Base-by-base conservation (phyloP, 169 alveolate species). In the Babesia gibsoni region DNA sequence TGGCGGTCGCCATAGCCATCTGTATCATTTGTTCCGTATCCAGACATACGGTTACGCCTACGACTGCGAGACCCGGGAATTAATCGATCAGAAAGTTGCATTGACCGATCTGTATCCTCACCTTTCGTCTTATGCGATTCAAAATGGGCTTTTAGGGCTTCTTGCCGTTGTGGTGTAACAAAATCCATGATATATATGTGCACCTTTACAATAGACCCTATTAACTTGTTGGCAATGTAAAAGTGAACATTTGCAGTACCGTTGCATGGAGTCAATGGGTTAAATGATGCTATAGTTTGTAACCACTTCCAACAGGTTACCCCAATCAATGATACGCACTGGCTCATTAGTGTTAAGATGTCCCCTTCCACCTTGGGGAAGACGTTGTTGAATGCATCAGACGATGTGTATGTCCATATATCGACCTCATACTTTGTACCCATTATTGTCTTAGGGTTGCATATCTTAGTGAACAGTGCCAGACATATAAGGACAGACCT, bases 291-390 rank as follows among this genome's bases (percentile, higher is more conserved):
- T 18, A 77, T 41, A 16, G 56, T 8, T 35, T 58, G 68, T 45
- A 77, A 53, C 86, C 86, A 77, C 9, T 53, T 50, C 86, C 86
- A 77, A 33, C 86, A 77, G n/a, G 66, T 22, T 23, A 49, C 35
- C 30, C 59, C 59, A 3, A 57, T 20, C 23, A n/a, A 43, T 2
- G 68, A 10, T 27, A 66, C 67, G 37, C 41, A 29, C 23, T 49
- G 22, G 22, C 41, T 67, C 48, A 77, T 22, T 58, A 77, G 20
- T 14, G 10, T 12, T 10, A 18, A 56, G 16, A 49, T 49, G 54
- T 29, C 9, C 32, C 48, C 20, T 27, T 43, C 39, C 1, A 9
- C 14, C 20, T 33, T 42, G 6, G 49, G 22, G 12, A 65, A 30
- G 2, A 30, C 20, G 16, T 25, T 50, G 23, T 32, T 14, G 9